Percentiles rank a stretch among this genome's conserved stretches.
These are phyloP conservation scores for Ettlia oleoabundans DNA, from an alignment of 139 green algal species.

Conservation along the genomic window DNA sequence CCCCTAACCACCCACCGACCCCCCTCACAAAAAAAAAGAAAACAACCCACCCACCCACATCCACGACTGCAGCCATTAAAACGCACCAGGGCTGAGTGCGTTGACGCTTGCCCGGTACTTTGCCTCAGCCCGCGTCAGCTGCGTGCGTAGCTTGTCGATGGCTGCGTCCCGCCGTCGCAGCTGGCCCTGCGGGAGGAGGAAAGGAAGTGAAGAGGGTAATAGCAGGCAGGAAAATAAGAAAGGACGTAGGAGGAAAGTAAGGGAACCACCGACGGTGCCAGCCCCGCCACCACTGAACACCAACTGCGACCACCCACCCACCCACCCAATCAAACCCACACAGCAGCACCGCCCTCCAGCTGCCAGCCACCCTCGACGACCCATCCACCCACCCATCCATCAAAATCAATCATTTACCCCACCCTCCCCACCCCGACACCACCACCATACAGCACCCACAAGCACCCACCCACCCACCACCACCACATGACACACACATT, in stretches of 20 bases:
- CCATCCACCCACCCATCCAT: too few species aligned
- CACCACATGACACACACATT: neutral
- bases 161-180: slow-evolving; percentile 1
- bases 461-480: neutral
- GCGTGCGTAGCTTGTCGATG: neutral
- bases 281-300: too few species aligned
- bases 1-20: neutral
- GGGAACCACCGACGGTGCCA: too few species aligned
- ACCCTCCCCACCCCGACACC: too few species aligned
- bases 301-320: too few species aligned
- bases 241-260: too few species aligned
- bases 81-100: neutral
- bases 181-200: neutral
- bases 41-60: neutral
- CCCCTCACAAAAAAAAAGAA: neutral
- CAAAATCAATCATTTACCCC: too few species aligned
- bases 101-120: slow-evolving; percentile 7
- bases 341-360: too few species aligned
- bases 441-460: neutral
- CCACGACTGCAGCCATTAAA: neutral
- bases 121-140: slow-evolving; percentile 7
- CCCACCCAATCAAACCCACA: too few species aligned
- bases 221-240: too few species aligned
- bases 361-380: too few species aligned
- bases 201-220: neutral